Evolutionary conservation across 805 yeast genomes (phyloP).

Genomic region (Cyberlindnera xylosilytica): DNA sequence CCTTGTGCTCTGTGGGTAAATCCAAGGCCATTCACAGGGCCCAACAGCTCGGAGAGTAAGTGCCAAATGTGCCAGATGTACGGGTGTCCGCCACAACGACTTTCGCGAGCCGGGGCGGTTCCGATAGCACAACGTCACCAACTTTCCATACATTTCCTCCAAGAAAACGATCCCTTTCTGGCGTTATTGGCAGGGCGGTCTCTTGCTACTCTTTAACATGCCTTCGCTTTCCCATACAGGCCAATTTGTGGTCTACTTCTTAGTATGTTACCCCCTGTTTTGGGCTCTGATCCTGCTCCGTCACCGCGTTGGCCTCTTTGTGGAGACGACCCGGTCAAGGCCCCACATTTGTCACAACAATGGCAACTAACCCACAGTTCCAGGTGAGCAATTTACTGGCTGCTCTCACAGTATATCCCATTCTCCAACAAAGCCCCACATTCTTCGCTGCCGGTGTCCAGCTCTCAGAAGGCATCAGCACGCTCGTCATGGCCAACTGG

Average conservation of each 20-base stretch:
- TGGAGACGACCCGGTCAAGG: neutral
- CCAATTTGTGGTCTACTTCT: conserved; percentile 19
- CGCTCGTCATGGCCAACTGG: conserved; percentile 43
- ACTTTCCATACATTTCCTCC: no score
- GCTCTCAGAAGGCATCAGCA: conserved; percentile 47
- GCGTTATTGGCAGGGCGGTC: no score
- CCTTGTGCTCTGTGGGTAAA: no score
- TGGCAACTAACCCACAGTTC: conserved; percentile 1
- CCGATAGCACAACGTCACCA: no score
- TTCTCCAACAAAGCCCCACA: conserved; percentile 43
- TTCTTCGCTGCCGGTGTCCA: conserved; percentile 42
- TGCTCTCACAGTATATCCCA: conserved; percentile 33
- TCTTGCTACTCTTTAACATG: conserved; percentile 2
- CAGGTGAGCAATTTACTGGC: conserved; percentile 37
- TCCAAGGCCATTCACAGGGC: no score
- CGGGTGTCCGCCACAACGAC: neutral
- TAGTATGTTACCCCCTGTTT: conserved; percentile 8
- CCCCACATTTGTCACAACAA: no score
- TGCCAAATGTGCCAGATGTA: neutral
- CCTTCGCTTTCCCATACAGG: conserved; percentile 13
- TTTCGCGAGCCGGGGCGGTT: neutral
- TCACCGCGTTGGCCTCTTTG: neutral
- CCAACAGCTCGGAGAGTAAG: no score
- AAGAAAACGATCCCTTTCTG: no score
- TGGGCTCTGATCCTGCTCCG: no score